phyloP scores from a whole-genome alignment of 1,139 yeast species.

The Candida freyschussii region DNA sequence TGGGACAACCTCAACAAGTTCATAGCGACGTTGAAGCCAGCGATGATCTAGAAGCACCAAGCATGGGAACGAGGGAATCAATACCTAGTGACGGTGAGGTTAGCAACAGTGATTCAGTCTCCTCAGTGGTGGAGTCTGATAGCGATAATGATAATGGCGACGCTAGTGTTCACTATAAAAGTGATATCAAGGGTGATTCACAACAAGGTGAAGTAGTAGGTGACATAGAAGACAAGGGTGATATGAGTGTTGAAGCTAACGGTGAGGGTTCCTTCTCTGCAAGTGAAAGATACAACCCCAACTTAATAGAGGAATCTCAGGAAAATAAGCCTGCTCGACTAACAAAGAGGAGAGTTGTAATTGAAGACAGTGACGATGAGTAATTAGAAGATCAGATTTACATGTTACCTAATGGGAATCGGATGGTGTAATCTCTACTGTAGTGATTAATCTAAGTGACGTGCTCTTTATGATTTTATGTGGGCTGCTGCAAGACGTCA shows the following conservation, averaged over 20 bases:
- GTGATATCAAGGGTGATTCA: background rate
- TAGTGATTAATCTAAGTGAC: no score
- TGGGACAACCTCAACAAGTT: background rate
- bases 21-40: conserved; percentile 1
- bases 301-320: no score
- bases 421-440: no score
- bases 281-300: no score
- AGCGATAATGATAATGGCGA: conserved; percentile 1
- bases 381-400: no score
- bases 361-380: conserved; percentile 14
- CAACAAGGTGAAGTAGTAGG: background rate
- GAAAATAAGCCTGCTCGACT: no score
- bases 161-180: no score
- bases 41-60: conserved; percentile 1
- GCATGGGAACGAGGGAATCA: conserved; percentile 1
- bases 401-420: no score
- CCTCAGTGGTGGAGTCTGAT: background rate
- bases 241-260: background rate
- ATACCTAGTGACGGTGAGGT: background rate
- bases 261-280: conserved; percentile 6
- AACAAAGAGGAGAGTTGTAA: conserved; percentile 11
- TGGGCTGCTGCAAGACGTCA: no score
- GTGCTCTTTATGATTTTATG: no score
- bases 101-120: conserved; percentile 1
- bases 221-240: conserved; percentile 3